Evolutionary conservation across 345 rosid species (phyloP), one percentile per base, ranked within the genome.

Genomic region (Streptanthus diversifolius): DNA sequence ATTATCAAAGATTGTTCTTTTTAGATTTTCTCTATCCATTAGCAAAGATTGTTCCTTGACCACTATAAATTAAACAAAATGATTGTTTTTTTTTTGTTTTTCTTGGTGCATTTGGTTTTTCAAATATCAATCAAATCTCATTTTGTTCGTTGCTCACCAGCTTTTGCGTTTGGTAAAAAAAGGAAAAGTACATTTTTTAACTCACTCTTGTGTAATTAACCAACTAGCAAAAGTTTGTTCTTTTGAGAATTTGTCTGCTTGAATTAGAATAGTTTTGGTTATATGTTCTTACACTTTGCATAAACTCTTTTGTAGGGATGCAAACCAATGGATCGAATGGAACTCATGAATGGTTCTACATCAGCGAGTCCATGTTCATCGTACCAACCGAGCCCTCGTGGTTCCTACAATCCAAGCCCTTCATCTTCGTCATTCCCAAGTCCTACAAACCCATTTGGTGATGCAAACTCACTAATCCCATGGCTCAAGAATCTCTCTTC

Each of bases 351-450:
- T 64, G 97, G 99, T 24, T 95, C 97, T 1, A 84, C 97, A 68
- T 85, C 97, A 47, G 95, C 91, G 0, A 93, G 97, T 72, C 97
- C 97, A 3, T 95, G 95, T 36, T 91, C 99, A 60, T 95, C 98
- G 2, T 90, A 95, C 77, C 96, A 90, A 51, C 95, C 84, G 11
- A 95, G 98, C 62, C 96, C 92, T 29, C 85, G 97, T 73, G 87
- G 90, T 12, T 93, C 98, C 7, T 93, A 88, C 75, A 88, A 86
- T 75, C 98, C 98, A 5, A 93, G 98, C 57, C 98, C 98, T 13
- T 83, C 85, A 55, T 84, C 96, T 30, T 87, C 90, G 11, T 83
- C 82, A 47, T 84, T 82, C 57, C 84, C 84, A 0, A 84, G 87
- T 49, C 87, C 87, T 66, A 74, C 75, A 36, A 84, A 83, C 77